These are phyloP conservation scores for Tetracentron sinense DNA, from an alignment of 164 flowering plant species.

Conservation along the genomic window DNA sequence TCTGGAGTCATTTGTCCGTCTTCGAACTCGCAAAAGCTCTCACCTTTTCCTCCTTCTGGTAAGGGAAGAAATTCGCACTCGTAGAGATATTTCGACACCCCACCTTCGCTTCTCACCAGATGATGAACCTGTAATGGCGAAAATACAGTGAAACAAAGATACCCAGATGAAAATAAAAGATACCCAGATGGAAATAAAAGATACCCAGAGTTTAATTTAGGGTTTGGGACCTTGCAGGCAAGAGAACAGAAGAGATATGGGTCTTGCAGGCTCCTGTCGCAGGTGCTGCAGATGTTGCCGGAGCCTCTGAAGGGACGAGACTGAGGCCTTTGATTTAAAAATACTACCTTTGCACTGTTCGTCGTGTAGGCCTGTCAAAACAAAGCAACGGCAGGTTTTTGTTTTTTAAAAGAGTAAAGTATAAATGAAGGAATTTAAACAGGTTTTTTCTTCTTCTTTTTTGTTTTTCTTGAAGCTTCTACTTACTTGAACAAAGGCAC, in stretches of 20 bases:
- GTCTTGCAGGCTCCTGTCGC: slow-evolving; percentile 24
- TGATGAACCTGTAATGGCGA: slow-evolving; percentile 2
- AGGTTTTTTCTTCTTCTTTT: not conserved
- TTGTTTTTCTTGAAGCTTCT: not conserved
- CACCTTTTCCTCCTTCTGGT: not conserved
- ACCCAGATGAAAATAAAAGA: not conserved
- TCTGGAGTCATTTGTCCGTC: slow-evolving; percentile 7
- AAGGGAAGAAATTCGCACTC: slow-evolving; percentile 1
- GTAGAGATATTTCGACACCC: not conserved
- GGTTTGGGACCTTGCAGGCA: slow-evolving; percentile 23
- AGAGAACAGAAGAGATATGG: slow-evolving; percentile 26
- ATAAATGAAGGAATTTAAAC: not conserved
- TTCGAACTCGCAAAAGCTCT: not conserved
- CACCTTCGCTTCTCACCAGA: slow-evolving; percentile 1
- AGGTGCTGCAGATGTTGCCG: slow-evolving; percentile 19
- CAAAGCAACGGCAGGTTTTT: not conserved
- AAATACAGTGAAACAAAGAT: not conserved
- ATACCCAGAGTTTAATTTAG: not conserved
- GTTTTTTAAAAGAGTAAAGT: not conserved
- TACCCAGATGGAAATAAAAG: not conserved
- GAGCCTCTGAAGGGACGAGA: slow-evolving; percentile 19
- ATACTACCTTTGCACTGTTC: slow-evolving; percentile 30
- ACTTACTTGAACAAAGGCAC: slow-evolving; percentile 26
- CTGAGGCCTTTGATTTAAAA: slow-evolving; percentile 22
- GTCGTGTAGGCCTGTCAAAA: slow-evolving; percentile 23